Evolutionary conservation across 257 asterid species (phyloP), one percentile per base, ranked within the genome.

Genomic region (Salvia miltiorrhiza): DNA sequence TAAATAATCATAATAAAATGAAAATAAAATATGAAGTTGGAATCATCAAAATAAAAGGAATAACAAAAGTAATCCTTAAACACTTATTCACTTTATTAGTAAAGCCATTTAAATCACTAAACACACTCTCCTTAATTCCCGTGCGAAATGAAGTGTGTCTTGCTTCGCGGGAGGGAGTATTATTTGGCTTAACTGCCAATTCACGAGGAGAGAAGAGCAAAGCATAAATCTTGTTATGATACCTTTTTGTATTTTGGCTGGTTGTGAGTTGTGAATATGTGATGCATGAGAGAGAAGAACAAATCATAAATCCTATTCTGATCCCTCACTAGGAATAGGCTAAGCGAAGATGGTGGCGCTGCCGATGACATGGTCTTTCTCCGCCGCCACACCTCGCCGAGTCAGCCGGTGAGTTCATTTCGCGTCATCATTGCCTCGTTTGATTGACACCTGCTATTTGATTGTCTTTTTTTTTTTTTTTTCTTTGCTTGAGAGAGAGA

Each of bases 361-460:
- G 66, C 70, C 86, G 24, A 78, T 84, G 80, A 72, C 82, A 45
- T 85, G 78, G 78, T 80, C 88, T 20, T 66, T 74, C 76, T 83
- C 86, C 84, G 65, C 87, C 39, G 65, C 65, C 23, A 78, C 82
- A 75, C 77, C 84, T 63, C 83, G 88, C 83, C 94, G 94, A 73
- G 72, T 80, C 85, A 84, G 73, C 70, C 82, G 96, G 98, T 87
- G 69, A 73, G 84, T 72, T 39, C 55, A 53, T 32, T 28, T 56
- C 73, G 76, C 26, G 21, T 55, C 43, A 52, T 33, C 47, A 39
- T 1, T 67, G n/a, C 11, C 17, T 5, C 44, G 16, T 13, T 48
- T 20, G 68, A 23, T 60, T 40, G 8, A 23, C 67, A 16, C 23
- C 44, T 69, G 26, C 61, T 65, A 56, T 75, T 61, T 49, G 65